phyloP scores from a whole-genome alignment of 179 eudicot genomes.

The Silene coronaria region DNA sequence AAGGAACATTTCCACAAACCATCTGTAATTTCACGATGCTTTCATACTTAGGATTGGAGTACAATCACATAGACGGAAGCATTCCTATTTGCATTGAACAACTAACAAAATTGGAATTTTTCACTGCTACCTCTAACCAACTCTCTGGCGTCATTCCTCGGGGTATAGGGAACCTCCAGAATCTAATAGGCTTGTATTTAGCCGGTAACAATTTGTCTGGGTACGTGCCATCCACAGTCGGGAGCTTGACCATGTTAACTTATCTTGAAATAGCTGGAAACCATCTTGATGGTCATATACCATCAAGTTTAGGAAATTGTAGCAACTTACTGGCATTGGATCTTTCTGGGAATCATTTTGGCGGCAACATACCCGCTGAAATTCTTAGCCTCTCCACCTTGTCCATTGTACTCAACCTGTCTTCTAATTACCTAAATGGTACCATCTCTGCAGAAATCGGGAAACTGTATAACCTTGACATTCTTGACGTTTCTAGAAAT shows the following conservation, averaged over 20 bases:
- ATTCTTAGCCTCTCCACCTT: slow-evolving; percentile 11
- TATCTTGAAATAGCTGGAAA: slow-evolving; percentile 10
- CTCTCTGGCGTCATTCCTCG: slow-evolving; percentile 23
- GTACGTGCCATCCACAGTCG: slow-evolving; percentile 25
- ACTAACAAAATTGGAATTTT: background rate
- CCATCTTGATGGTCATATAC: slow-evolving; percentile 25
- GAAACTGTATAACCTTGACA: slow-evolving; percentile 1
- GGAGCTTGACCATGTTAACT: slow-evolving; percentile 27
- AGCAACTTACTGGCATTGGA: slow-evolving; percentile 4
- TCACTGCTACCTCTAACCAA: slow-evolving; percentile 16
- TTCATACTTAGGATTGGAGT: background rate
- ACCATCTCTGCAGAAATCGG: slow-evolving; percentile 27
- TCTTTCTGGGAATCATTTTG: slow-evolving; percentile 25
- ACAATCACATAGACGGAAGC: slow-evolving; percentile 24
- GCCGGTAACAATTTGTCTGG: slow-evolving; percentile 23
- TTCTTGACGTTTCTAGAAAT: slow-evolving; percentile 29
- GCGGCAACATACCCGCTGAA: slow-evolving; percentile 20
- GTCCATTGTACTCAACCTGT: slow-evolving; percentile 2
- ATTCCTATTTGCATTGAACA: slow-evolving; percentile 27
- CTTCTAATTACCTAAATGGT: slow-evolving; percentile 24
- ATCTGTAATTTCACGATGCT: slow-evolving; percentile 31
- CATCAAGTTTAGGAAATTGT: slow-evolving; percentile 21
- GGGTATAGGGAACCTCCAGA: slow-evolving; percentile 21
- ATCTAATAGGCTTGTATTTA: slow-evolving; percentile 4
- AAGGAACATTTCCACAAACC: slow-evolving; percentile 19